Evolutionary conservation across 805 yeast genomes (phyloP), one percentile per base, ranked within the genome.

Genomic region (Ogataea henricii): DNA sequence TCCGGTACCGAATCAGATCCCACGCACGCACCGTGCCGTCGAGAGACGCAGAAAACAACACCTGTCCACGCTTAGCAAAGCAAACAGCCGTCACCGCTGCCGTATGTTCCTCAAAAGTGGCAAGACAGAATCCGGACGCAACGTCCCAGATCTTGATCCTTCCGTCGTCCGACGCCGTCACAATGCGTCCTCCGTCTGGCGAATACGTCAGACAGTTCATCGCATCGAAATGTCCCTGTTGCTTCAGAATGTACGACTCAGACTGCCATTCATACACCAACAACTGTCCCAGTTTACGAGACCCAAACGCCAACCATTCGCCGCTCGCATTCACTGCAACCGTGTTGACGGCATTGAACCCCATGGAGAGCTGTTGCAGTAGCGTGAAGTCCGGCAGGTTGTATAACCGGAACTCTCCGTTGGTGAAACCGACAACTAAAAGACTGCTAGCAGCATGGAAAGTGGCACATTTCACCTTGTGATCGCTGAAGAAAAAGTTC

Each of bases 241-340:
- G 99, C 64, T 92, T 91, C 55, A 94, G 73, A 40, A 94, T 86
- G 63, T 92, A 94, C 0, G 97, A 88, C 66, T 94, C 99, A 4
- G 96, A 87, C 70, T 94, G 97, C 99, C 99, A 94, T 74, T 94
- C 99, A 74, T 96, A 94, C 0, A 94, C 99, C 48, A 94, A 70
- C 49, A 94, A 71, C 69, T 94, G 99, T n/a, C 99, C 99, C 23
- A 88, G 67, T 61, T 83, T 84, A 27, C 89, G 70, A 0, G 97
- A 90, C 4, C 99, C 99, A 66, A 94, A 88, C 0, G 97, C 96
- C 26, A 94, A 73, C 99, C 99, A 94, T 66, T 94, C 99, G 27
- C 99, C 99, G 6, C 91, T 73, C 2, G 74, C 68, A 65, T 92
- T 94, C 32, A 94, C 78, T 9, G 82, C 68, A 3, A 94, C 92